phyloP scores from a whole-genome alignment of 805 yeast genomes.

The Lachancea sp. region DNA sequence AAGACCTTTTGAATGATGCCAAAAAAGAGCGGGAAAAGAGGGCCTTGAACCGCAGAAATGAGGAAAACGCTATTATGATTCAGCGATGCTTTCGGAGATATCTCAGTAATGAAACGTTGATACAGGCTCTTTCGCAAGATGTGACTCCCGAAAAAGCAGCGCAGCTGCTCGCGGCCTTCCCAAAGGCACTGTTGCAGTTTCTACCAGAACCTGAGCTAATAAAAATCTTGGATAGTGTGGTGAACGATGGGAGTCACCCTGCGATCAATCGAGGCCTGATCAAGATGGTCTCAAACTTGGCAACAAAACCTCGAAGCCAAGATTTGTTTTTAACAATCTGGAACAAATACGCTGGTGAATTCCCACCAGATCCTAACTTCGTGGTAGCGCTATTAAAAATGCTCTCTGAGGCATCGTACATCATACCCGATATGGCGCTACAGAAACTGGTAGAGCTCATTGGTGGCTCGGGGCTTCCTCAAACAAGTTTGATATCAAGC shows the following conservation, averaged over 20 bases:
- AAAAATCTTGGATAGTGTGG: background rate
- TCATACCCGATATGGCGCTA: background rate
- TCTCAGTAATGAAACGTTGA: conserved; percentile 29
- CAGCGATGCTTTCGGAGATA: conserved; percentile 44
- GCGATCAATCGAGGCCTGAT: background rate
- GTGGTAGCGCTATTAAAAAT: background rate
- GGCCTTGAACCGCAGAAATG: conserved; percentile 46
- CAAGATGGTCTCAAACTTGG: background rate
- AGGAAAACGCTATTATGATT: conserved; percentile 43
- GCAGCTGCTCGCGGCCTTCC: conserved; percentile 1
- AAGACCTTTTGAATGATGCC: conserved; percentile 52
- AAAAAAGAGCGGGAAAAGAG: conserved; percentile 60
- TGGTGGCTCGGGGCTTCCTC: background rate
- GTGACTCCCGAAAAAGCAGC: background rate
- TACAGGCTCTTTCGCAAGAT: conserved; percentile 9
- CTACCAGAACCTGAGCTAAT: background rate
- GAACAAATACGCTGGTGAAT: background rate
- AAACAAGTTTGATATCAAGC: background rate
- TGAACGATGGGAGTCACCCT: conserved; percentile 2
- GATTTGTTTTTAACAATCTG: background rate
- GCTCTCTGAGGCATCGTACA: background rate
- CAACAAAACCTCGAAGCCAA: background rate
- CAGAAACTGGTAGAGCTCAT: background rate
- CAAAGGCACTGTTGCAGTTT: background rate
- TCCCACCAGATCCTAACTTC: background rate